phyloP scores from a whole-genome alignment of 1,284 basidiomycete species.

The Sanguinoderma infundibulare region DNA sequence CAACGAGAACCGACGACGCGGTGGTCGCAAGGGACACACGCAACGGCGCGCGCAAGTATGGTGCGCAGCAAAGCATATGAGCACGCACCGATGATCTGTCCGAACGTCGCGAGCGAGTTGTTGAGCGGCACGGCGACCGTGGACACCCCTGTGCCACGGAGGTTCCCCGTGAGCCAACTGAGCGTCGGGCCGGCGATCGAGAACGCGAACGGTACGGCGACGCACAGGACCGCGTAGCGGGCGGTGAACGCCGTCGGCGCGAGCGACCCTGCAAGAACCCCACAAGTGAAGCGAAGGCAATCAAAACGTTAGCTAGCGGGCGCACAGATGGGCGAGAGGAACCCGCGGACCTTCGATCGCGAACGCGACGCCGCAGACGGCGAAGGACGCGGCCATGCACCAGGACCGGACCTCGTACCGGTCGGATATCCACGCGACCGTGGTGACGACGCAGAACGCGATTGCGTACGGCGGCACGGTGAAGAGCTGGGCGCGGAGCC shows the following conservation, averaged over 20 bases:
- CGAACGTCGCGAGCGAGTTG: constrained; percentile 38
- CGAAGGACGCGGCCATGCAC: constrained; percentile 14
- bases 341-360: constrained; percentile 20
- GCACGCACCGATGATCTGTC: constrained; percentile 38
- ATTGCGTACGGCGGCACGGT: constrained; percentile 57
- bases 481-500: constrained; percentile 54
- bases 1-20: not conserved
- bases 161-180: constrained; percentile 41
- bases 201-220: constrained; percentile 40
- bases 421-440: constrained; percentile 27
- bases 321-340: not conserved
- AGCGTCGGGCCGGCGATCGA: constrained; percentile 39
- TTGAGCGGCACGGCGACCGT: constrained; percentile 42
- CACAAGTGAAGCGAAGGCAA: too few relatives aligned
- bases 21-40: not conserved
- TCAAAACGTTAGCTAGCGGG: constrained; percentile 6
- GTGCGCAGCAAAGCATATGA: not conserved
- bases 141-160: constrained; percentile 35
- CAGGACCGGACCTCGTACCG: constrained; percentile 23
- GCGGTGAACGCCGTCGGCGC: constrained; percentile 34
- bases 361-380: constrained; percentile 22
- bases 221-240: constrained; percentile 39
- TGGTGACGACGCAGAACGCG: constrained; percentile 39
- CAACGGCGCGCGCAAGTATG: not conserved
- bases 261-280: constrained; percentile 28